These are phyloP conservation scores for Teratosphaeria destructans DNA, from an alignment of 2,329 filamentous ascomycete species.

Conservation along the genomic window DNA sequence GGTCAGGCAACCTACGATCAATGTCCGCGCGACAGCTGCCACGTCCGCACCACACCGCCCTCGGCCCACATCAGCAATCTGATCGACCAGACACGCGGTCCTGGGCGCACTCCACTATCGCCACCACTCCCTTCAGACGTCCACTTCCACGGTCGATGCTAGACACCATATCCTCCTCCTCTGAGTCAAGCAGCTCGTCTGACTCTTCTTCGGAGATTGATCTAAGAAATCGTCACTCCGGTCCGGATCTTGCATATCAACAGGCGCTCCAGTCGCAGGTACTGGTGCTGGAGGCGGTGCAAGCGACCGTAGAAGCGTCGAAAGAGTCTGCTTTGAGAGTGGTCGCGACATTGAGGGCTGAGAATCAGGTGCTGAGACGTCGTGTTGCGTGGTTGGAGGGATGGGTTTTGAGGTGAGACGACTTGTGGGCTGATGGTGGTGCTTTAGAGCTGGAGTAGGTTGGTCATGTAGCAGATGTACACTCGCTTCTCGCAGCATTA, in stretches of 20 bases:
- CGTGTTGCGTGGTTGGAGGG: not conserved
- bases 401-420: not conserved
- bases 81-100: too few species aligned
- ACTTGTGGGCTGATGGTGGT: too few species aligned
- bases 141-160: not conserved
- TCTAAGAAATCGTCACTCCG: not conserved
- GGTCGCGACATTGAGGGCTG: not conserved
- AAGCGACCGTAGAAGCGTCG: not conserved
- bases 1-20: too few species aligned
- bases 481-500: too few species aligned
- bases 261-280: not conserved
- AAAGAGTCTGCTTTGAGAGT: not conserved
- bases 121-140: not conserved
- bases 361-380: not conserved
- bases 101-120: too few species aligned
- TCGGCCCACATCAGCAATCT: too few species aligned
- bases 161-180: not conserved
- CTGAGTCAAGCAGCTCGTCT: not conserved
- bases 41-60: too few species aligned
- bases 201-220: not conserved
- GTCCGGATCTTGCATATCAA: not conserved
- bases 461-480: too few species aligned
- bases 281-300: not conserved
- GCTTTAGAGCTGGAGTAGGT: too few species aligned
- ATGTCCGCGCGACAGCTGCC: too few species aligned